Base-by-base conservation (phyloP, 208 protist species). In the Strigomonas culicis region DNA sequence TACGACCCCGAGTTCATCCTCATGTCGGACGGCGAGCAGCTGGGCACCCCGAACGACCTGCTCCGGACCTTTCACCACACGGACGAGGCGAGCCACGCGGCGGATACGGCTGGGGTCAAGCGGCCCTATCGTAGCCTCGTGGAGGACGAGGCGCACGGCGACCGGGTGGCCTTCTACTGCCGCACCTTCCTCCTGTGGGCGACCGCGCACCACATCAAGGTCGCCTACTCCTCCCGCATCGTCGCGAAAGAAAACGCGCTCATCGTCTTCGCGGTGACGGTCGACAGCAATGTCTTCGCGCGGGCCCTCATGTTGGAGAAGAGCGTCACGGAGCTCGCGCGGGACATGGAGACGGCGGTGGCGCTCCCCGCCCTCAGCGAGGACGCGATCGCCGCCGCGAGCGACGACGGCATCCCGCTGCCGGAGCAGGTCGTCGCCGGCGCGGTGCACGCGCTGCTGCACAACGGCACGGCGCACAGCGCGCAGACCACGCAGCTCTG, bases 1-100 rank as follows among this genome's bases (percentile, higher is more conserved):
- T 86, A 78, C 74, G 82, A 92, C 57, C 92, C 92, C 1, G 84
- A 94, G 77, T 97, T 94, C 70, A 63, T 97, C 19, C 70, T 97
- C 53, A 87, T 94, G 61, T 84, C 82, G 27, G 92, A 97, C 64
- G 92, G 82, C 44, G 92, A 97, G 72, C 87, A 97, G 71, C 75
- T 95, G 17, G 88, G 74, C 34, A 61, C 62, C 24, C 73, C 75
- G 4, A 83, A 68, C 24, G 36, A 44, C 46, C 67, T 94, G 52
- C 79, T 87, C 51, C 53, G 63, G 27, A 65, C 90, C 57, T 94
- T 88, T 56, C 66, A 84, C 72, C 79, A 77, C 60, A 72, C 43
- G 31, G 31, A 36, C n/a, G 70, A 75, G 51, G n/a, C 62, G 34
- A 39, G 52, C 28, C 55, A 64, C 27, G 58, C 60, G 21, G 27